Base-by-base conservation (phyloP, 768 basidiomycete species). In the Pleurotus eryngii region DNA sequence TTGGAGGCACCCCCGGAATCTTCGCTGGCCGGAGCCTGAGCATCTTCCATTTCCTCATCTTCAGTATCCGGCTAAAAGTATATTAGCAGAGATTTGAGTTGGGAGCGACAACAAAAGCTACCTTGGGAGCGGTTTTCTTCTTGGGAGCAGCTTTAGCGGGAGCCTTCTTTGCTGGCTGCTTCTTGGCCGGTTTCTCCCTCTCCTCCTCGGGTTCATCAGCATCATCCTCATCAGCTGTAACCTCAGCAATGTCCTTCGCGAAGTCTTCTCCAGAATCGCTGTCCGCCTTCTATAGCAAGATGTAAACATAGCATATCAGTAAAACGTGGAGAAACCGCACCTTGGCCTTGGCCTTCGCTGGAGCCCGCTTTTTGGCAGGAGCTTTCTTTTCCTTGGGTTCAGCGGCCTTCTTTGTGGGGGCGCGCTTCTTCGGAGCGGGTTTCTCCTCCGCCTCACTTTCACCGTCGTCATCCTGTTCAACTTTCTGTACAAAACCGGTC, bases 1-100 rank as follows among this genome's bases (percentile, higher is more conserved):
- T 85, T 89, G 64, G 70, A 72, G 56, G 66, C 67, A 1, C 76
- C 75, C 9, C 82, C 80, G 12, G 77, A 80, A 1, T 78, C 79
- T 4, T 79, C 81, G 9, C 76, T 79, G n/a, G 66, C 76, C 14
- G 73, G 78, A 5, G 63, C 77, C 17, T 72, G 72, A 24, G 59
- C 69, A 70, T 77, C 76, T 53, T 78, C 58, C 65, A 77, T 65
- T 75, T 80, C 76, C 9, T 75, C 77, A n/a, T 68, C 67, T 38
- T 59, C 67, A 51, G 63, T 64, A 60, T 67, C 39, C 14, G 46
- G 47, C 53, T 50, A 38, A 57, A 3, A 18, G 27, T 37, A 73
- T 74, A 54, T 68, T 11, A 35, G 42, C 74, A 22, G 76, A 77
- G 12, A 68, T 74, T 26, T 72, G 46, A 5, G 46, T 22, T 51